Evolutionary conservation across 805 yeast species (phyloP).

Genomic region (Metschnikowia koreensis): DNA sequence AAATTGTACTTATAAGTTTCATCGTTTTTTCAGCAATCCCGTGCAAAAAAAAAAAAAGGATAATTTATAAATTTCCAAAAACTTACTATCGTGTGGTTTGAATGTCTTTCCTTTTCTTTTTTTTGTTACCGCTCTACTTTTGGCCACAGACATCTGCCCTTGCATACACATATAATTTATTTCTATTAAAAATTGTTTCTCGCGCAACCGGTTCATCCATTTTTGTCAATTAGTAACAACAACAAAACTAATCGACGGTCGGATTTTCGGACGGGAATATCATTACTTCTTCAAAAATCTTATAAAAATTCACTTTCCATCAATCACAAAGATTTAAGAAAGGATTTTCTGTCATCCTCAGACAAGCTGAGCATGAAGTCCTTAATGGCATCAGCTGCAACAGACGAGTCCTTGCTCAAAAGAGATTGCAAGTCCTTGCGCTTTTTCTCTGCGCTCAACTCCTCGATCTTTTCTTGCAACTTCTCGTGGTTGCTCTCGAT

Average conservation of each 20-base stretch:
- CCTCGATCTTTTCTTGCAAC: conserved; percentile 59
- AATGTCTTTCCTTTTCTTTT: neutral
- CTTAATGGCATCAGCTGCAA: conserved; percentile 33
- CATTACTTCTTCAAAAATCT: neutral
- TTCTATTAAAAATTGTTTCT: conserved; percentile 1
- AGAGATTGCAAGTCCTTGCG: conserved; percentile 63
- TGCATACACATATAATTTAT: conserved; percentile 6
- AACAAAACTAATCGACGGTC: conserved; percentile 8
- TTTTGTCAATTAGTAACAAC: conserved; percentile 4
- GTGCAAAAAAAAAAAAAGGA: neutral
- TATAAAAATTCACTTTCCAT: neutral
- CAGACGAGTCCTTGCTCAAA: conserved; percentile 32
- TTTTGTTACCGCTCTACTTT: conserved; percentile 1
- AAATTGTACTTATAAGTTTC: conserved; percentile 1
- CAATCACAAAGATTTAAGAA: conserved; percentile 21
- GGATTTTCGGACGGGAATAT: neutral
- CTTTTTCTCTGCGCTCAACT: conserved; percentile 63
- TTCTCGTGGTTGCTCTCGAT: conserved; percentile 73
- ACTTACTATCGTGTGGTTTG: too few species aligned
- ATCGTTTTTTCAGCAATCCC: conserved; percentile 5
- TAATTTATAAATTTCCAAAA: neutral
- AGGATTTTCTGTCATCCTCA: conserved; percentile 33
- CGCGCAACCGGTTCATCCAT: neutral
- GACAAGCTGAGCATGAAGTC: conserved; percentile 35
- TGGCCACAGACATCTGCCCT: conserved; percentile 4